phyloP scores from a whole-genome alignment of 2,329 filamentous ascomycete genomes.

The Penicillium aurantiogriseum region DNA sequence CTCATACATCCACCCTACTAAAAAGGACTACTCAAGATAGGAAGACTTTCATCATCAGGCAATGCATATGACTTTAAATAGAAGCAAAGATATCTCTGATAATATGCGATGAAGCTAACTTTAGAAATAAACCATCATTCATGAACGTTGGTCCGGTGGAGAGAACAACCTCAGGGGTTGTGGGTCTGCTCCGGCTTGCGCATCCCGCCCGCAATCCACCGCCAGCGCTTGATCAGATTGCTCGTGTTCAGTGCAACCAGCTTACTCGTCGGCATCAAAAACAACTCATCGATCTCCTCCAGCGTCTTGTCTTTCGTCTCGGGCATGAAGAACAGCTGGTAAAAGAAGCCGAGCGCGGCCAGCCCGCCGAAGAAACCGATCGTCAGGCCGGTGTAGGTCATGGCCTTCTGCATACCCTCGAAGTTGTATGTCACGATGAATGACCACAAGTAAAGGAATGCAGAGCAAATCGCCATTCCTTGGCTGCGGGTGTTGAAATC shows the following conservation, averaged over 20 bases:
- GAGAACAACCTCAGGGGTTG: not conserved
- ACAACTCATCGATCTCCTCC: conserved; percentile 11
- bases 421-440: conserved; percentile 72
- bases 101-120: not conserved
- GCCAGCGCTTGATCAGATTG: not conserved
- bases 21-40: not conserved
- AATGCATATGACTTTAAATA: not conserved
- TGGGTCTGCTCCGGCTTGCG: not conserved
- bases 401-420: conserved; percentile 61
- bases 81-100: not conserved
- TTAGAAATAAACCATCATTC: not conserved
- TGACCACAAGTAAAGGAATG: conserved; percentile 62
- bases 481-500: conserved; percentile 50
- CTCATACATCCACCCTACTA: not conserved
- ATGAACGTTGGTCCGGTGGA: not conserved
- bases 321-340: conserved; percentile 68
- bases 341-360: conserved; percentile 64
- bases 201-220: not conserved
- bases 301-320: conserved; percentile 61
- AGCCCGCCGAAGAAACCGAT: conserved; percentile 70
- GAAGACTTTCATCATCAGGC: not conserved
- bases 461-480: conserved; percentile 66
- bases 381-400: conserved; percentile 60
- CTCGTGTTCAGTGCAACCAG: not conserved
- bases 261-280: not conserved